Percentiles rank a stretch among this genome's conserved stretches.
Conservation (phyloP, 2,329 filamentous ascomycete species). For the Fonsecaea monophora region DNA sequence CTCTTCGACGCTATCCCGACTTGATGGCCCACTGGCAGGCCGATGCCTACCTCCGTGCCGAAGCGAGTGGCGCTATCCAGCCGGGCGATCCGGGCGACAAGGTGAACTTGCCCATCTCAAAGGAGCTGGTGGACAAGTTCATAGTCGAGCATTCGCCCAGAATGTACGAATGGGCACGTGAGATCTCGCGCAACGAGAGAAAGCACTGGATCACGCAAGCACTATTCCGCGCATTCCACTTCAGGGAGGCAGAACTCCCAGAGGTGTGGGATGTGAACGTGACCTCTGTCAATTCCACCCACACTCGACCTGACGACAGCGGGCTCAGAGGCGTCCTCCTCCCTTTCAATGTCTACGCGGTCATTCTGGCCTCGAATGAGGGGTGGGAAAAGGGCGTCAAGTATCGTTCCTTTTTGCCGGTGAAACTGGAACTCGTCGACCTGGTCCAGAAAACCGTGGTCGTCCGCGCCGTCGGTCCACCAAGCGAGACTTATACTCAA, state of each 20-base stretch:
- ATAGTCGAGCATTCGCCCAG: constrained; percentile 53
- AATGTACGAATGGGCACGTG: constrained; percentile 38
- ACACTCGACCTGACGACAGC: constrained; percentile 22
- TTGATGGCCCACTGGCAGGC: constrained; percentile 70
- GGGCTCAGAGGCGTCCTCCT: constrained; percentile 28
- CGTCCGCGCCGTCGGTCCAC: constrained; percentile 19
- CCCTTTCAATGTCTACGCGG: constrained; percentile 24
- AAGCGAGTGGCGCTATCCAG: constrained; percentile 52
- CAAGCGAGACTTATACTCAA: constrained; percentile 19
- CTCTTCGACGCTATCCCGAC: constrained; percentile 66
- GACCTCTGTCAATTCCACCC: constrained; percentile 6
- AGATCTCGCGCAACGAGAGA: constrained; percentile 37
- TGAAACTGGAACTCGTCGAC: constrained; percentile 22
- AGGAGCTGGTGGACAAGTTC: constrained; percentile 55
- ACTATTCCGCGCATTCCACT: constrained; percentile 65
- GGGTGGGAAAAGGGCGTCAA: constrained; percentile 17
- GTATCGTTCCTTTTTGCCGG: constrained; percentile 6
- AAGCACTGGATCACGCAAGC: constrained; percentile 60
- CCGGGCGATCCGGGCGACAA: constrained; percentile 11
- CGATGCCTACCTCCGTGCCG: constrained; percentile 65
- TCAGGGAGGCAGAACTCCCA: constrained; percentile 60
- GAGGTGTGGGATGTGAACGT: constrained; percentile 43
- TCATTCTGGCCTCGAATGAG: constrained; percentile 15
- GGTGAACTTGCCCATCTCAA: constrained; percentile 58
- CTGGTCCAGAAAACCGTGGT: constrained; percentile 9